These are phyloP conservation scores for Malassezia nana DNA, from an alignment of 1,284 basidiomycete genomes.

Conservation along the genomic window DNA sequence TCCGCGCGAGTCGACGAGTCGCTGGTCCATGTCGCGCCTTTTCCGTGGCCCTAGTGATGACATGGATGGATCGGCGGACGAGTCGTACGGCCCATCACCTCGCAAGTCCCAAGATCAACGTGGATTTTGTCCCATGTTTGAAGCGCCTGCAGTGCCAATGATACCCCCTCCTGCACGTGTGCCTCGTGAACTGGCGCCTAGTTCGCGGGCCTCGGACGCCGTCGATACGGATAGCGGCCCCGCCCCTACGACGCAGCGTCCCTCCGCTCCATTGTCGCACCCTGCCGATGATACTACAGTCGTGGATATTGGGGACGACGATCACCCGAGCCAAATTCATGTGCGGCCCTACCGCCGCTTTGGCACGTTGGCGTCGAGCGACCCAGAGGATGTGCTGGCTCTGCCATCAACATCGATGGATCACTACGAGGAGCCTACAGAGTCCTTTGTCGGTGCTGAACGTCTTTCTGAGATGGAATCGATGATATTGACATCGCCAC, in stretches of 20 bases:
- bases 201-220: too few relatives aligned
- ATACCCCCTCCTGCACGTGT: not conserved
- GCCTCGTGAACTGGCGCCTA: not conserved
- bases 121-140: constrained; percentile 9
- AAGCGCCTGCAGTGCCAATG: not conserved
- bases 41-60: not conserved
- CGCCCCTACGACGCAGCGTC: too few relatives aligned
- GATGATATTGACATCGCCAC: not conserved
- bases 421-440: not conserved
- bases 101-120: not conserved
- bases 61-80: not conserved
- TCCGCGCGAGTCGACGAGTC: not conserved
- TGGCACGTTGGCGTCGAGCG: not conserved
- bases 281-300: not conserved
- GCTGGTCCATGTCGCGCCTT: constrained; percentile 3
- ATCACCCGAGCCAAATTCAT: not conserved
- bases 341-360: constrained; percentile 14
- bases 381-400: not conserved
- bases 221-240: too few relatives aligned
- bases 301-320: constrained; percentile 5
- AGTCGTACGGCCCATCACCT: constrained; percentile 13
- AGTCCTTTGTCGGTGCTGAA: not conserved
- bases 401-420: not conserved
- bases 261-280: too few relatives aligned
- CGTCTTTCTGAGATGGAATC: not conserved